Conservation (phyloP, 495 filamentous ascomycete genomes). For the Apodospora peruviana region DNA sequence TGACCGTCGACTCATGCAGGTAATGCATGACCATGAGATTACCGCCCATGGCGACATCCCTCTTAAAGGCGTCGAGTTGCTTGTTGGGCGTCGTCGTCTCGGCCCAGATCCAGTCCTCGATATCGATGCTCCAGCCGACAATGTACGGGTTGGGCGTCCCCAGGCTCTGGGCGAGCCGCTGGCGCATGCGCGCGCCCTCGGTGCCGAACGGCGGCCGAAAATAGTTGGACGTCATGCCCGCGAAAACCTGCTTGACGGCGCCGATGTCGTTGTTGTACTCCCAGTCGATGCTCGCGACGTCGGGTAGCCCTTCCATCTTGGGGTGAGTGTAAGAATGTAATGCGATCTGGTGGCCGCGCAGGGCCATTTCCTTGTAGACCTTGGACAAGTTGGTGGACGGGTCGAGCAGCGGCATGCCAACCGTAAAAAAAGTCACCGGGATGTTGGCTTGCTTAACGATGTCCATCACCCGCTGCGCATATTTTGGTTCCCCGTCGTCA, state of each 20-base stretch:
- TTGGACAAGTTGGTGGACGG: conserved; percentile 52
- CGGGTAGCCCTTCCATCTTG: conserved; percentile 61
- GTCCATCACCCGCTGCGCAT: conserved; percentile 58
- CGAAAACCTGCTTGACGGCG: conserved; percentile 48
- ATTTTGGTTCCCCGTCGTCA: conserved; percentile 64
- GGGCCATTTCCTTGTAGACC: conserved; percentile 60
- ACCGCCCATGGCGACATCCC: conserved; percentile 59
- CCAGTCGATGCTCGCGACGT: conserved; percentile 58
- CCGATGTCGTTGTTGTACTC: conserved; percentile 60
- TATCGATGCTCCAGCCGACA: conserved; percentile 70
- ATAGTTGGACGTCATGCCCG: conserved; percentile 42
- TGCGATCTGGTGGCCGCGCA: conserved; percentile 67
- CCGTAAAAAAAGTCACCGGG: conserved; percentile 74
- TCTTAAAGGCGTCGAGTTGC: conserved; percentile 69
- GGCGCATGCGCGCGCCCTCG: conserved; percentile 64
- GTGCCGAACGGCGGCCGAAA: conserved; percentile 76
- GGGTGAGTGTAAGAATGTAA: conserved; percentile 72
- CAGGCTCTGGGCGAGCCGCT: conserved; percentile 52
- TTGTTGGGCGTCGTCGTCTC: conserved; percentile 59
- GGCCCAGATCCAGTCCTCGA: conserved; percentile 76
- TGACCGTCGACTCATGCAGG: conserved; percentile 60
- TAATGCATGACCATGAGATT: conserved; percentile 78
- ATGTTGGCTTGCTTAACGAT: conserved; percentile 59
- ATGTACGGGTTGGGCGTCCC: conserved; percentile 45
- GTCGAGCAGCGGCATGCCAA: conserved; percentile 61